Percentiles rank a stretch among this genome's conserved stretches.
Conservation (phyloP, 352 stramenopile genomes). For the Globisporangium nodosum region DNA sequence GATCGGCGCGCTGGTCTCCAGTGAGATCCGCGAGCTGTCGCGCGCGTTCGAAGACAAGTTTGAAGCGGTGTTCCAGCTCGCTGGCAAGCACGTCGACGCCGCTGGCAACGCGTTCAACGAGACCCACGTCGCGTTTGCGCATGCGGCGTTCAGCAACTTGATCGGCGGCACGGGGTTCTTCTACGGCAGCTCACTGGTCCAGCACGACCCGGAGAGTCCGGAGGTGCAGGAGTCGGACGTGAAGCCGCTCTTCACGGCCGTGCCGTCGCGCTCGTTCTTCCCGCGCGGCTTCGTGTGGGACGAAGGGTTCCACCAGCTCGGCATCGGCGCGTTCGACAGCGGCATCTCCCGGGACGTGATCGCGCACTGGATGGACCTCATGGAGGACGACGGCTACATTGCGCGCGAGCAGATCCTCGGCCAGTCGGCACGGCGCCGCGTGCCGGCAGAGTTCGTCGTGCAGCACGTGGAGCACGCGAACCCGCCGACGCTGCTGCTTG, state of each 20-base stretch:
- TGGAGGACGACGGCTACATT: constrained; percentile 90
- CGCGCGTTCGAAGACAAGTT: constrained; percentile 53
- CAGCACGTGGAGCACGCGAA: constrained; percentile 91
- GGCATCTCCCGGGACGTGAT: constrained; percentile 76
- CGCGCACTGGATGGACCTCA: constrained; percentile 81
- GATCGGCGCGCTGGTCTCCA: constrained; percentile 6
- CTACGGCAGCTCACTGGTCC: constrained; percentile 75
- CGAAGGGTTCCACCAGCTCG: constrained; percentile 92
- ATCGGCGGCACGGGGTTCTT: constrained; percentile 90
- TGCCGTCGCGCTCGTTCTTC: constrained; percentile 93
- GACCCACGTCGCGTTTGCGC: constrained; percentile 63
- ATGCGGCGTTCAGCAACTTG: constrained; percentile 87
- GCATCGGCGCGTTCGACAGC: constrained; percentile 74
- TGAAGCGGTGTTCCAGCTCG: constrained; percentile 45
- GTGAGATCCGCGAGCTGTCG: constrained; percentile 5
- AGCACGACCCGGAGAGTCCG: constrained; percentile 40
- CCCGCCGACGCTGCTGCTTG: constrained; percentile 86
- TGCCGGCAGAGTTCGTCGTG: constrained; percentile 87
- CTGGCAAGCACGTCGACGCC: constrained; percentile 19
- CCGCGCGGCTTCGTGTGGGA: constrained; percentile 93
- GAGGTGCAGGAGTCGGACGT: constrained; percentile 30
- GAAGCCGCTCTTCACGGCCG: constrained; percentile 78
- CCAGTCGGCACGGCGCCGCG: constrained; percentile 51
- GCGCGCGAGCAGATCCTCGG: constrained; percentile 89
- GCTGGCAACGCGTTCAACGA: constrained; percentile 26